Base-by-base conservation (phyloP, 1,139 yeast species). In the Tardiomyces digboiensis region DNA sequence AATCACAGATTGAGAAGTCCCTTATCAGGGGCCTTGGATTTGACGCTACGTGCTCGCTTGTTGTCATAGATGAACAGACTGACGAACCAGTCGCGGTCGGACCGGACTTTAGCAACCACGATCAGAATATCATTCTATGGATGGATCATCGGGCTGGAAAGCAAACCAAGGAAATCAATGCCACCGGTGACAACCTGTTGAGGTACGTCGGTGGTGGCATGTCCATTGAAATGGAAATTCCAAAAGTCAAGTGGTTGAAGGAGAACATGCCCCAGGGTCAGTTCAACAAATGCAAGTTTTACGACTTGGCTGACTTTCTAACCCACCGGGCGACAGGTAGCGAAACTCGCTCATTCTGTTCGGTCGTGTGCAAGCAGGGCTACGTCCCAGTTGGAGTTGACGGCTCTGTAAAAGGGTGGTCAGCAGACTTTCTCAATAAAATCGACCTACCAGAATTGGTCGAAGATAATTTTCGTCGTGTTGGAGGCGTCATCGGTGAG, bases 171-270 rank as follows among this genome's bases (percentile, higher is more conserved):
- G 74, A 70, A 44, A 88, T 91, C 63, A 89, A 89, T 63, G 78
- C 82, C 40, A 82, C 95, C 1, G 75, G 75, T 38, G 94, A 87
- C 61, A 78, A 76, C 56, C 76, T 85, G 49, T 74, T 91, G 57
- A 82, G 85, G 62, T 91, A 87, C 60, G 98, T 91, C 13, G 98
- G 98, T 43, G 98, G 98, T 18, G 84, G 82, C 57, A 89, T 91
- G 97, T 87, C 97, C 41, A 82, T 91, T 58, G 98, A 91, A 66
- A 89, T 89, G 97, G 97, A 91, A 61, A 74, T 91, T 54, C 98
- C 98, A 50, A 91, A 91, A 66, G 89, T 88, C 67, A 84, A 86
- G 66, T 91, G 98, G 98, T 74, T 91, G 59, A 89, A 91, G 64
- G 84, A 85, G 62, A 74, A 91, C 63, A 70, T 88, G 70, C 87